These are phyloP conservation scores for Pilobolus umbonatus DNA, from an alignment of 192 early-diverging fungal species.

Conservation along the genomic window DNA sequence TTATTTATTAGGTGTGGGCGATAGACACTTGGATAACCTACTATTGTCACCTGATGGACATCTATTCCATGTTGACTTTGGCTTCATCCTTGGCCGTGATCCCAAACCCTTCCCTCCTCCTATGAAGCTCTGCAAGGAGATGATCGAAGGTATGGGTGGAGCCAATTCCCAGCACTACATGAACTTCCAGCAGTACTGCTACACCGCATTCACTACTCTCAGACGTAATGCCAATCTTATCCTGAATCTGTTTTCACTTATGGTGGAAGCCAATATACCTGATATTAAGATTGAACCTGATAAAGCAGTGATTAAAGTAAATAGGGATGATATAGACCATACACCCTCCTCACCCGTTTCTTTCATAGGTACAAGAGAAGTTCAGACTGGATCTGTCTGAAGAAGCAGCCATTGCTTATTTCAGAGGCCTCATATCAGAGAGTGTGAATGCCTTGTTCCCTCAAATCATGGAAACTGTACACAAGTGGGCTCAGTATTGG, in stretches of 20 bases:
- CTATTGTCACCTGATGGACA: slow-evolving; percentile 81
- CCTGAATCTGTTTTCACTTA: slow-evolving; percentile 94
- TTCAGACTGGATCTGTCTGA: slow-evolving; percentile 90
- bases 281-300: slow-evolving; percentile 99
- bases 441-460: slow-evolving; percentile 94
- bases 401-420: slow-evolving; percentile 92
- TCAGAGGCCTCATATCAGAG: slow-evolving; percentile 90
- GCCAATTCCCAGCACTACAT: slow-evolving; percentile 83
- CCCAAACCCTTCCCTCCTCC: slow-evolving; percentile 99
- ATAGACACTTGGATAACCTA: slow-evolving; percentile 97
- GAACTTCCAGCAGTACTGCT: slow-evolving; percentile 89
- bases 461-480: slow-evolving; percentile 97
- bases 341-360: neutral
- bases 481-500: slow-evolving; percentile 92
- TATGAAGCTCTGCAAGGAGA: slow-evolving; percentile 99
- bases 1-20: slow-evolving; percentile 95
- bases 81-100: slow-evolving; percentile 96
- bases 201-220: slow-evolving; percentile 90
- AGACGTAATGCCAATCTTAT: slow-evolving; percentile 94
- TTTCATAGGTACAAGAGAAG: slow-evolving; percentile 84
- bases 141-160: slow-evolving; percentile 99
- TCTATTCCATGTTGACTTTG: slow-evolving; percentile 98
- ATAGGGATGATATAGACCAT: neutral
- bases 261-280: slow-evolving; percentile 95
- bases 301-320: slow-evolving; percentile 90